These are phyloP conservation scores for Diaporthe ampelina DNA, from an alignment of 2,329 filamentous ascomycete species.

Conservation along the genomic window DNA sequence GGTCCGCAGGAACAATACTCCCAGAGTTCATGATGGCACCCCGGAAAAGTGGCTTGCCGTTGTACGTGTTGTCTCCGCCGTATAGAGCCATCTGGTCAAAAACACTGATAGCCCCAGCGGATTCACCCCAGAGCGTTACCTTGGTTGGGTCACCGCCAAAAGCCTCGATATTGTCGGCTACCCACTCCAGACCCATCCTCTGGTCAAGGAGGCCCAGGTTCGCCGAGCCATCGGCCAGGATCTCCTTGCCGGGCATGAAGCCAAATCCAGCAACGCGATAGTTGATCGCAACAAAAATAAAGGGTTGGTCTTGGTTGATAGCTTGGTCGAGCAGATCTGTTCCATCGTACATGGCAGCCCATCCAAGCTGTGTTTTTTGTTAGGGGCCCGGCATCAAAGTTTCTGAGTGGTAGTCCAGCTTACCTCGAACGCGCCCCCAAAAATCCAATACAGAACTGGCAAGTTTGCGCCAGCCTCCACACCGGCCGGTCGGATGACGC, in stretches of 20 bases:
- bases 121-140: constrained; percentile 85
- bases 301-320: constrained; percentile 68
- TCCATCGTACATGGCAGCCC: constrained; percentile 66
- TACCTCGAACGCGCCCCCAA: constrained; percentile 73
- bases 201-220: constrained; percentile 83
- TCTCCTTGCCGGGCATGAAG: constrained; percentile 78
- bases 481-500: constrained; percentile 70
- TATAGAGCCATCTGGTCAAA: constrained; percentile 83
- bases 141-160: constrained; percentile 86
- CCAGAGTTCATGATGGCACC: constrained; percentile 85
- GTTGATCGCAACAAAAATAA: constrained; percentile 83
- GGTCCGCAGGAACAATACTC: constrained; percentile 71
- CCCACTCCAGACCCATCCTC: constrained; percentile 80
- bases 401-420: not conserved
- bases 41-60: constrained; percentile 80
- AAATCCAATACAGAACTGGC: constrained; percentile 80
- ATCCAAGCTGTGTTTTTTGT: constrained; percentile 56
- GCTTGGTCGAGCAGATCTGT: constrained; percentile 61
- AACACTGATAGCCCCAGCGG: constrained; percentile 79
- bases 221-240: constrained; percentile 74
- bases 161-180: constrained; percentile 80
- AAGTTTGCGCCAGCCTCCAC: constrained; percentile 68
- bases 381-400: not conserved
- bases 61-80: constrained; percentile 80
- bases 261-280: constrained; percentile 83